Evolutionary conservation across 1,139 yeast genomes (phyloP).

Genomic region (Suhomyces anneliseae): DNA sequence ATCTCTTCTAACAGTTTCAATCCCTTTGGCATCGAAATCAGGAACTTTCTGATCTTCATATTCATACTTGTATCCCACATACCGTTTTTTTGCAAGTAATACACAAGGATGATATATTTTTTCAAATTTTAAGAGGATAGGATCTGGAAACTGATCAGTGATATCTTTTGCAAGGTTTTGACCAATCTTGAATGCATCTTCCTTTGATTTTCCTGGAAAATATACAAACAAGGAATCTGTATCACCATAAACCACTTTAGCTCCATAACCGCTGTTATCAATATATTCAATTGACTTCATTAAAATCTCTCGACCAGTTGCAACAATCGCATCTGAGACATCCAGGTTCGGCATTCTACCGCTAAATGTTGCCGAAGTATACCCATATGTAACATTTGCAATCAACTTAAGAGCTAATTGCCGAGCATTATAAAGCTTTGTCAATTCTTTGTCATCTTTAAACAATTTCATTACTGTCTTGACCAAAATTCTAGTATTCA

Average conservation of each 20-base stretch:
- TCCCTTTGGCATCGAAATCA: slow-evolving; percentile 91
- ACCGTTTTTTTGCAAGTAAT: slow-evolving; percentile 80
- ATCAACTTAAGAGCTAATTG: slow-evolving; percentile 86
- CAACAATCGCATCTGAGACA: slow-evolving; percentile 90
- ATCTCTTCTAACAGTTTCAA: slow-evolving; percentile 90
- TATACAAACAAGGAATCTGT: slow-evolving; percentile 92
- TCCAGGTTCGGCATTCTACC: slow-evolving; percentile 98
- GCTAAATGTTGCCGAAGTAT: slow-evolving; percentile 89
- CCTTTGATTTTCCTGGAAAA: slow-evolving; percentile 76
- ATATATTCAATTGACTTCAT: slow-evolving; percentile 69
- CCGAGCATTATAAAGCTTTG: slow-evolving; percentile 65
- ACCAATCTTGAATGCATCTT: slow-evolving; percentile 79
- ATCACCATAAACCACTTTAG: slow-evolving; percentile 94
- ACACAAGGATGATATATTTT: slow-evolving; percentile 90
- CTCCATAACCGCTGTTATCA: slow-evolving; percentile 71
- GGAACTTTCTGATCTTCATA: slow-evolving; percentile 54
- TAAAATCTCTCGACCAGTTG: slow-evolving; percentile 84
- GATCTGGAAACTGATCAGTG: slow-evolving; percentile 73
- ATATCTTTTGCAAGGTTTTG: slow-evolving; percentile 62
- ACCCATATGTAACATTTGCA: slow-evolving; percentile 96
- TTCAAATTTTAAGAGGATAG: slow-evolving; percentile 82
- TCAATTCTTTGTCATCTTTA: slow-evolving; percentile 43
- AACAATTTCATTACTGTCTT: slow-evolving; percentile 68
- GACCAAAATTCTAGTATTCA: slow-evolving; percentile 76
- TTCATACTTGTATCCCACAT: slow-evolving; percentile 82